phyloP scores from a whole-genome alignment of 2,329 filamentous ascomycete species.

The Pseudocercospora musae region DNA sequence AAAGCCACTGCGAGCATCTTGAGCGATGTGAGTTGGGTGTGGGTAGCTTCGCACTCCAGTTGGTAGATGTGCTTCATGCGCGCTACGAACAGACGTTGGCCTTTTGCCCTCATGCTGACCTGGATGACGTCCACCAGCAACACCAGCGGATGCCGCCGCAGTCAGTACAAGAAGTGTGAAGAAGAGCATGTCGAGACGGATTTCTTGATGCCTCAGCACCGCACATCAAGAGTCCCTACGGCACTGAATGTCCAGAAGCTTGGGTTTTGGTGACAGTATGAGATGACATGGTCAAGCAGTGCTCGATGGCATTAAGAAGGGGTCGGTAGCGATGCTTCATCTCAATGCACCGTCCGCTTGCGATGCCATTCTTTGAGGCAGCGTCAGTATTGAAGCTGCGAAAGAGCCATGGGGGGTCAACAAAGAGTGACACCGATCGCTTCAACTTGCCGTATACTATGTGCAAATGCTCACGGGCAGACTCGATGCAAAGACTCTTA shows the following conservation, averaged over 20 bases:
- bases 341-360: not conserved
- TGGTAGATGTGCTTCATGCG: not conserved
- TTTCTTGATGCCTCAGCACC: conserved; percentile 34
- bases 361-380: not conserved
- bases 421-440: not conserved
- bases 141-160: conserved; percentile 4
- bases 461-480: not conserved
- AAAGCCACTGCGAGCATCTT: not conserved
- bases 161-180: conserved; percentile 1
- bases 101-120: not conserved
- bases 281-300: not conserved
- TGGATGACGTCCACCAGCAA: conserved; percentile 2
- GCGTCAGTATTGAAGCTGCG: not conserved
- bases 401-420: not conserved
- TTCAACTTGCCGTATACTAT: not conserved
- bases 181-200: conserved; percentile 12
- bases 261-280: not conserved
- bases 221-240: not conserved
- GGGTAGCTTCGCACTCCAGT: not conserved
- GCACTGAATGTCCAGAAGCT: not conserved
- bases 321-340: not conserved
- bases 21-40: not conserved
- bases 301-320: not conserved
- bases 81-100: not conserved
- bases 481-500: not conserved